These are phyloP conservation scores for Phytophthora pseudosyringae DNA, from an alignment of 352 stramenopile genomes.

Conservation along the genomic window DNA sequence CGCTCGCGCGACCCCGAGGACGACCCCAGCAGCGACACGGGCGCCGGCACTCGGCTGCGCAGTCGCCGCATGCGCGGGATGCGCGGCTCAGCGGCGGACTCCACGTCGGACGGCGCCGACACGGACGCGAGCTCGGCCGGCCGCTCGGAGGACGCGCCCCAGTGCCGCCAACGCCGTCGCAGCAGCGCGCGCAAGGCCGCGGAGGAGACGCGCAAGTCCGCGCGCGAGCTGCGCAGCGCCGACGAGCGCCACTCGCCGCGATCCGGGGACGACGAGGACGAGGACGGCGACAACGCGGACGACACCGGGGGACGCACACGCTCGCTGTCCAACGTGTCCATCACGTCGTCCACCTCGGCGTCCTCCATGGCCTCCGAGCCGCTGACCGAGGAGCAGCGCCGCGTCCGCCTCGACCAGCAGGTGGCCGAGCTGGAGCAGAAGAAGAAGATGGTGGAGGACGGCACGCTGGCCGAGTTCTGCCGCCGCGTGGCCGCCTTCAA, in stretches of 20 bases:
- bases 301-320: slow-evolving; percentile 41
- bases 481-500: slow-evolving; percentile 86
- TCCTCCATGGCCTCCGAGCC: slow-evolving; percentile 59
- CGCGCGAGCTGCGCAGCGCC: slow-evolving; percentile 17
- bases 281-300: slow-evolving; percentile 32
- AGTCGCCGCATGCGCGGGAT: slow-evolving; percentile 42
- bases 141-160: slow-evolving; percentile 12
- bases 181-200: slow-evolving; percentile 28
- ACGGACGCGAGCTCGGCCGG: slow-evolving; percentile 58
- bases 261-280: slow-evolving; percentile 34
- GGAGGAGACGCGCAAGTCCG: slow-evolving; percentile 36
- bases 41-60: slow-evolving; percentile 40
- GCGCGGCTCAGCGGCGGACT: slow-evolving; percentile 37
- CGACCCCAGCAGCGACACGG: slow-evolving; percentile 37
- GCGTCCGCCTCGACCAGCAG: slow-evolving; percentile 54
- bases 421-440: slow-evolving; percentile 83
- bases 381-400: slow-evolving; percentile 44
- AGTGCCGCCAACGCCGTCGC: slow-evolving; percentile 26
- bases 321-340: slow-evolving; percentile 75
- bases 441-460: slow-evolving; percentile 85
- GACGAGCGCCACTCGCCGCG: slow-evolving; percentile 40
- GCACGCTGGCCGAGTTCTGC: slow-evolving; percentile 83
- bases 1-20: slow-evolving; percentile 34
- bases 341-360: slow-evolving; percentile 55
- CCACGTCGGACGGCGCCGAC: slow-evolving; percentile 64